phyloP scores from a whole-genome alignment of 495 filamentous ascomycete genomes.

The Neurospora sp. region DNA sequence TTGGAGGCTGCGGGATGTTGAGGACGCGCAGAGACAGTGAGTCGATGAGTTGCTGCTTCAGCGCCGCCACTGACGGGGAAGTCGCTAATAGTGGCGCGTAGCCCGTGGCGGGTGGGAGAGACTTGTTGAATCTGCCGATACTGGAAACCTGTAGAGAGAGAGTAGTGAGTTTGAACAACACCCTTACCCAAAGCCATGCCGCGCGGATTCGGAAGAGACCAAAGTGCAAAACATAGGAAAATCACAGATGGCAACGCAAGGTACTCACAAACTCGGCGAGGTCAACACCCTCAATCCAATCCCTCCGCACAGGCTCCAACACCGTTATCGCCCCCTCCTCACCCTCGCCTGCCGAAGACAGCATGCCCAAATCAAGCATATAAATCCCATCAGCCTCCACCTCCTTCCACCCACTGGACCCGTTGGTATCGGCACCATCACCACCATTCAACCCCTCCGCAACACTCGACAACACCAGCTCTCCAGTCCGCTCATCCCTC shows the following conservation, averaged over 20 bases:
- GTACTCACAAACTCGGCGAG: conserved; percentile 32
- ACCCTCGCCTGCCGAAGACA: background rate
- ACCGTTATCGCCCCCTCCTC: background rate
- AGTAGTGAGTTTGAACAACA: conserved; percentile 28
- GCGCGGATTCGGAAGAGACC: background rate
- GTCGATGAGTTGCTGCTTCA: conserved; percentile 49
- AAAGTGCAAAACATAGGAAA: background rate
- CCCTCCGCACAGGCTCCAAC: conserved; percentile 2
- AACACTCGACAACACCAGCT: conserved; percentile 66
- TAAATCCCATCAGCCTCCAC: conserved; percentile 75
- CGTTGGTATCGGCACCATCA: background rate
- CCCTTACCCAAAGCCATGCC: conserved; percentile 1
- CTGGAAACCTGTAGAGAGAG: conserved; percentile 41
- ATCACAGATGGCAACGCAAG: background rate
- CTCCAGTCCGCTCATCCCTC: conserved; percentile 28
- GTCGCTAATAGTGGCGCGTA: conserved; percentile 29
- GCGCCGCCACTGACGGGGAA: conserved; percentile 44
- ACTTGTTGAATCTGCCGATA: conserved; percentile 52
- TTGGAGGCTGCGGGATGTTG: conserved; percentile 52
- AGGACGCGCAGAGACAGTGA: conserved; percentile 58
- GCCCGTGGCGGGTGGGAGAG: conserved; percentile 27
- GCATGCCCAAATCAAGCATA: conserved; percentile 40
- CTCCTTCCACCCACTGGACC: conserved; percentile 54
- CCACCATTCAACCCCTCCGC: conserved; percentile 36
- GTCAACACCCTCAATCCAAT: conserved; percentile 13